Base-by-base conservation (phyloP, 116 monocot genomes). In the Dioscorea cayenensis region DNA sequence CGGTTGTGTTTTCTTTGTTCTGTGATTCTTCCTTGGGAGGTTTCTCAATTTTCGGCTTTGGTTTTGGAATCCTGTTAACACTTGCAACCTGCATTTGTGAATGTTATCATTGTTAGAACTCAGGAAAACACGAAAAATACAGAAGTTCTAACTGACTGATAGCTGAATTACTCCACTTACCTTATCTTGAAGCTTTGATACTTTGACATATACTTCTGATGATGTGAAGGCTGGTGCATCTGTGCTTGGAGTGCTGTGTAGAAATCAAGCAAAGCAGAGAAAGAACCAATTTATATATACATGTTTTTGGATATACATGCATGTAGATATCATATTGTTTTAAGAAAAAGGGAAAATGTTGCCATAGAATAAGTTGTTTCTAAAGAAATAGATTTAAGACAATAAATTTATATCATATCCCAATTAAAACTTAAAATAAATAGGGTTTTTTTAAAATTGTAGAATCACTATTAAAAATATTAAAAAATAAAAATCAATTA, bases 11-110 rank as follows among this genome's bases (percentile, higher is more conserved):
- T 1, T 84, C 80, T 21, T 81, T 64, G 59, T n/a, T 74, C 21
- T 32, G 63, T 63, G 81, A 8, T 60, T 84, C 88, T 49, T 76
- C 71, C 73, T 84, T 88, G 9, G 82, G 49, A 66, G 88, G 82
- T 77, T 92, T 90, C 72, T 96, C 90, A 36, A 92, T 63, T 72
- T 96, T 96, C 5, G 90, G 87, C 77, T 92, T 92, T 35, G 95
- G 97, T 66, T 92, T 96, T 7, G 93, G 93, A 49, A 97, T 93
- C 63, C 88, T 88, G 66, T 93, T 90, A 32, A 93, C 80, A 50
- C 75, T 86, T 18, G 90, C 71, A n/a, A 93, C 88, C 97, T 97
- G 72, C 36, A 77, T 21, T 16, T n/a, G 20, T 8, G 43, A 7
- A 10, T 20, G 19, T 22, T 49, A 22, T 36, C n/a, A 16, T 18